Conservation (phyloP, 2,329 filamentous ascomycete genomes). For the Neopestalotiopsis sp. region DNA sequence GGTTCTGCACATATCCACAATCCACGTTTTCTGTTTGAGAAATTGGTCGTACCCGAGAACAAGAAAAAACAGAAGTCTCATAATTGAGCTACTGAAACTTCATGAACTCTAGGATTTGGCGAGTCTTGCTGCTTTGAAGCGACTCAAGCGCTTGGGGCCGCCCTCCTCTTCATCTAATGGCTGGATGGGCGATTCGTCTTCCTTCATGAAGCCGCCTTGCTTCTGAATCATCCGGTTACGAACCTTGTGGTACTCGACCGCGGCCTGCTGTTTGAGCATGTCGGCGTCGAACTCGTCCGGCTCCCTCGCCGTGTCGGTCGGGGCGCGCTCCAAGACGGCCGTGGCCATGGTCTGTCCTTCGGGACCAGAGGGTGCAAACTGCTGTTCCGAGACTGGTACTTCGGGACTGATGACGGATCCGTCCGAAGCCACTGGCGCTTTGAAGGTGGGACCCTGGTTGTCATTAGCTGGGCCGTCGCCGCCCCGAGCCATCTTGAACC, state of each 20-base stretch:
- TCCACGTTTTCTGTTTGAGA: slow-evolving; percentile 6
- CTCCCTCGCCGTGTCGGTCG: slow-evolving; percentile 36
- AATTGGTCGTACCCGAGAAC: background rate
- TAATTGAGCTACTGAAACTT: slow-evolving; percentile 23
- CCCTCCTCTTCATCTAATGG: slow-evolving; percentile 72
- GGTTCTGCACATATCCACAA: background rate
- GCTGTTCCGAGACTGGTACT: slow-evolving; percentile 48
- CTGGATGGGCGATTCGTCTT: slow-evolving; percentile 70
- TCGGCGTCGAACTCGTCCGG: slow-evolving; percentile 75
- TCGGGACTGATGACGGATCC: slow-evolving; percentile 37
- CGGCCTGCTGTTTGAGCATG: slow-evolving; percentile 77
- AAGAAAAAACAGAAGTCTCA: slow-evolving; percentile 20
- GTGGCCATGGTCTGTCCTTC: slow-evolving; percentile 63
- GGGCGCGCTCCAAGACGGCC: slow-evolving; percentile 60
- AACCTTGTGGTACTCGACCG: slow-evolving; percentile 80
- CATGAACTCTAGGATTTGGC: slow-evolving; percentile 49
- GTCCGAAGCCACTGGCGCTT: slow-evolving; percentile 9
- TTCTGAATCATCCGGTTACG: slow-evolving; percentile 83
- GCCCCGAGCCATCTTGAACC: slow-evolving; percentile 53
- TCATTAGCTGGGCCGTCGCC: slow-evolving; percentile 16
- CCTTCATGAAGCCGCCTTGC: slow-evolving; percentile 79
- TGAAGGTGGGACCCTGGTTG: slow-evolving; percentile 13
- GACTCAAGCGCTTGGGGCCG: slow-evolving; percentile 67
- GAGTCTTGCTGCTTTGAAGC: slow-evolving; percentile 75
- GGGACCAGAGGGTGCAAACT: slow-evolving; percentile 52